Conservation (phyloP, 495 filamentous ascomycete genomes). For the Penicillium crystallinum region DNA sequence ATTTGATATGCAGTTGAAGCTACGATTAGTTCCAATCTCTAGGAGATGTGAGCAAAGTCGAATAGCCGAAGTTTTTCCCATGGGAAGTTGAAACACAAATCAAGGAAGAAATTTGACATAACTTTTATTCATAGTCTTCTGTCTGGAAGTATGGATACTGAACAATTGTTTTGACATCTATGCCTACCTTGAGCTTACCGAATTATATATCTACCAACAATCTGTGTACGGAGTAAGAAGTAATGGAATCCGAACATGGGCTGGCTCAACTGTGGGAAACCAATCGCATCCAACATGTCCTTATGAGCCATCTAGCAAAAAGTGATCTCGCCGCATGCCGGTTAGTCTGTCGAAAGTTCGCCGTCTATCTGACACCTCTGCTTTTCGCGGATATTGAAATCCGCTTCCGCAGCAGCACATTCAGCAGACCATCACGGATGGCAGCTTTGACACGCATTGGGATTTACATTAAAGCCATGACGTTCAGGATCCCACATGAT, state of each 20-base stretch:
- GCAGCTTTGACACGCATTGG: too few species aligned
- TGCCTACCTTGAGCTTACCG: too few species aligned
- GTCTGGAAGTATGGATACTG: too few species aligned
- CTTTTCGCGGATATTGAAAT: constrained; percentile 46
- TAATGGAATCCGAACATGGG: not conserved
- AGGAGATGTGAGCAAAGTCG: not conserved
- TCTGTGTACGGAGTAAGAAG: too few species aligned
- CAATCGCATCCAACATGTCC: constrained; percentile 37
- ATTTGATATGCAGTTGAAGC: not conserved
- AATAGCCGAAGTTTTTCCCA: not conserved
- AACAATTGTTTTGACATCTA: too few species aligned
- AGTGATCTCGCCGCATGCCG: constrained; percentile 44
- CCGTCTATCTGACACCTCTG: constrained; percentile 38
- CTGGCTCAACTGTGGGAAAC: constrained; percentile 48
- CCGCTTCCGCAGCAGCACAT: constrained; percentile 61
- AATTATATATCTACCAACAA: not conserved
- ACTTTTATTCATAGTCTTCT: too few species aligned
- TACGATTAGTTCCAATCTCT: not conserved
- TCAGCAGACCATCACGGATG: too few species aligned
- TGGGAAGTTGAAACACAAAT: too few species aligned
- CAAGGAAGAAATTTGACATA: too few species aligned
- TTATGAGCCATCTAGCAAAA: constrained; percentile 34
- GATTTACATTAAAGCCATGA: too few species aligned
- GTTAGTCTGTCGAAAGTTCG: constrained; percentile 49
- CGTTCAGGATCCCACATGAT: too few species aligned